Percentiles rank a stretch among this genome's conserved stretches.
These are phyloP conservation scores for Barnettozyma pratensis DNA, from an alignment of 805 yeast species.

Conservation along the genomic window DNA sequence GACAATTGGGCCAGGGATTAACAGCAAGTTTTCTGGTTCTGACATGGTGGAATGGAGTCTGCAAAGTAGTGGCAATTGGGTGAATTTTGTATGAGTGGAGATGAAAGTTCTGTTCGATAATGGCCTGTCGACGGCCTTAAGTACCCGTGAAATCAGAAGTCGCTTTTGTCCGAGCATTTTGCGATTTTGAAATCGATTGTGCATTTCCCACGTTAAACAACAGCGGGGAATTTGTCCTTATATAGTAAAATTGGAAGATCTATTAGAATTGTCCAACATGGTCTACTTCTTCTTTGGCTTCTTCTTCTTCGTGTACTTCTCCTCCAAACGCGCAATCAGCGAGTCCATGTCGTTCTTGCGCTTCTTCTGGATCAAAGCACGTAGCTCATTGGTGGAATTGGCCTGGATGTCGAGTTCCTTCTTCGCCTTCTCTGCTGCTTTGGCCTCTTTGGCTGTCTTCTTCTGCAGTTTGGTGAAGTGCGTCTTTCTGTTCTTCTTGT, in stretches of 20 bases:
- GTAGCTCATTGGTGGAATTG: constrained; percentile 37
- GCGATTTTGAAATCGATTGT: not conserved
- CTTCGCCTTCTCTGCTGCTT: constrained; percentile 51
- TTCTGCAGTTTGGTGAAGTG: constrained; percentile 45
- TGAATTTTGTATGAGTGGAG: not conserved
- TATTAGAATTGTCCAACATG: constrained; percentile 2
- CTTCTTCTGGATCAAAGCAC: constrained; percentile 44
- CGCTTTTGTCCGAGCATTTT: constrained; percentile 14
- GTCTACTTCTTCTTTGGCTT: constrained; percentile 33
- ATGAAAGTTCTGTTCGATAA: not conserved
- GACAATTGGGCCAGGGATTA: constrained; percentile 87
- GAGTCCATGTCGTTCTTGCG: constrained; percentile 39
- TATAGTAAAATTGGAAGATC: not conserved
- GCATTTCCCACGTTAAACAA: too few relatives aligned
- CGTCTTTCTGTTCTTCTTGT: constrained; percentile 43
- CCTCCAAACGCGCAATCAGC: constrained; percentile 42
- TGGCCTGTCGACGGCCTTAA: not conserved
- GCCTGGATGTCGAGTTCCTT: constrained; percentile 27
- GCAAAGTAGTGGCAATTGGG: not conserved
- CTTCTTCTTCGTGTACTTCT: constrained; percentile 38
- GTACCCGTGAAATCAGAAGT: not conserved
- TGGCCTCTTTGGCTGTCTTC: constrained; percentile 56
- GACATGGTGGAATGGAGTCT: constrained; percentile 10
- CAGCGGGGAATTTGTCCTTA: too few relatives aligned
- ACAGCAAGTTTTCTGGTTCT: constrained; percentile 33